These are phyloP conservation scores for Bjerkandera adusta DNA, from an alignment of 1,284 basidiomycete genomes.

Conservation along the genomic window DNA sequence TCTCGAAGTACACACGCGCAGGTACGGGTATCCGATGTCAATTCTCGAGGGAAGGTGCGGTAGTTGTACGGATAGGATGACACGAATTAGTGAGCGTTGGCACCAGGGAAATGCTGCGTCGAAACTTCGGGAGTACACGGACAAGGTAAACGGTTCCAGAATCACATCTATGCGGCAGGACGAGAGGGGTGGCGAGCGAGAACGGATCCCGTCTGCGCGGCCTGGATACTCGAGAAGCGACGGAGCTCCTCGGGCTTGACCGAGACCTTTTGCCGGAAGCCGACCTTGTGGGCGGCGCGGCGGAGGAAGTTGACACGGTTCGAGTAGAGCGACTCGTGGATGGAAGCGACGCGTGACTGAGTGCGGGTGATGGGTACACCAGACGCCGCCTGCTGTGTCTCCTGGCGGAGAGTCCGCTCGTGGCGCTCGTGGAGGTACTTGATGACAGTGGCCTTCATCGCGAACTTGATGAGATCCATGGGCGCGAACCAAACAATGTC, in stretches of 20 bases:
- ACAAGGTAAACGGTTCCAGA: too few relatives aligned
- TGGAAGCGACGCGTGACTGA: slow-evolving; percentile 85
- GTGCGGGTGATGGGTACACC: slow-evolving; percentile 85
- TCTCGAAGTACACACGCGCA: too few relatives aligned
- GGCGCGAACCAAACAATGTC: slow-evolving; percentile 95
- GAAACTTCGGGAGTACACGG: slow-evolving; percentile 2
- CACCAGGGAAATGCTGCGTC: slow-evolving; percentile 7
- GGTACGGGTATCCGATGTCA: slow-evolving; percentile 14
- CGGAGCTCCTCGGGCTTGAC: slow-evolving; percentile 84
- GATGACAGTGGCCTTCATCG: slow-evolving; percentile 92
- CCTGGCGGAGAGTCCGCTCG: slow-evolving; percentile 44
- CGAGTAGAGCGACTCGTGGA: slow-evolving; percentile 92
- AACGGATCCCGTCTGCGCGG: slow-evolving; percentile 70
- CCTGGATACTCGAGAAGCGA: slow-evolving; percentile 83
- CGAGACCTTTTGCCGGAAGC: slow-evolving; percentile 77
- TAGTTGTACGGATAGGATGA: background rate
- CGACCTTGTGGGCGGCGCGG: slow-evolving; percentile 82
- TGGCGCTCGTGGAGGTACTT: slow-evolving; percentile 76
- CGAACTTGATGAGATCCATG: slow-evolving; percentile 95
- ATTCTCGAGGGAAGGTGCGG: background rate
- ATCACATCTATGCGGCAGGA: slow-evolving; percentile 34
- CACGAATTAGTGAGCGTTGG: slow-evolving; percentile 2
- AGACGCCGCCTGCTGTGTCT: slow-evolving; percentile 40
- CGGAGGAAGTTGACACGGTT: slow-evolving; percentile 91
- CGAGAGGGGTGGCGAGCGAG: slow-evolving; percentile 78